These are phyloP conservation scores for Paramecium sonneborni DNA, from an alignment of 73 alveolate species.

Conservation along the genomic window DNA sequence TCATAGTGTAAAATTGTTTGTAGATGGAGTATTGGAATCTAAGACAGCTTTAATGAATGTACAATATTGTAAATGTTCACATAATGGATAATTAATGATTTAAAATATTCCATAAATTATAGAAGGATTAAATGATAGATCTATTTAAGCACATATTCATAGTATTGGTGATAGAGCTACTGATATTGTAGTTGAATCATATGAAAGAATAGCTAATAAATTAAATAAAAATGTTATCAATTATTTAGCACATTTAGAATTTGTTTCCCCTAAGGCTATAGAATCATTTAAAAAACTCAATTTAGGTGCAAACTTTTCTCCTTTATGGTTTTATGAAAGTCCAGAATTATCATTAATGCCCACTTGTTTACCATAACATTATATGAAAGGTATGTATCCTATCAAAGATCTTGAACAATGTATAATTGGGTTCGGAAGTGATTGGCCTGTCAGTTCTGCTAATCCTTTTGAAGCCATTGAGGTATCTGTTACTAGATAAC, in stretches of 20 bases:
- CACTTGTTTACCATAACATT: not conserved
- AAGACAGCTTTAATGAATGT: constrained; percentile 20
- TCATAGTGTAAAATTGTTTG: not conserved
- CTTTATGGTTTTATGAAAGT: not conserved
- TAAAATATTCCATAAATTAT: not conserved
- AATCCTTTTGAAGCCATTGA: not conserved
- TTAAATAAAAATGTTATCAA: not conserved
- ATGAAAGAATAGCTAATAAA: not conserved
- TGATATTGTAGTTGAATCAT: not conserved
- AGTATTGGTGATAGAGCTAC: constrained; percentile 3
- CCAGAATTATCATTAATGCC: not conserved
- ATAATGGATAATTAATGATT: not conserved
- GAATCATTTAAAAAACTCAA: not conserved
- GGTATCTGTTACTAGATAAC: not conserved
- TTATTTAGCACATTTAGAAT: not conserved
- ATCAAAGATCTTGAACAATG: not conserved
- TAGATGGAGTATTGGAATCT: not conserved
- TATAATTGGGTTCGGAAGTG: not conserved
- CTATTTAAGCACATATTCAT: not conserved
- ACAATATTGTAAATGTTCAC: not conserved
- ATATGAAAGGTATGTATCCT: not conserved
- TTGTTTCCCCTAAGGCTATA: not conserved
- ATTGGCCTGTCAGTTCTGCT: constrained; percentile 18
- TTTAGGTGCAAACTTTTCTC: not conserved
- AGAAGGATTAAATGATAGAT: not conserved